Evolutionary conservation across 371 early-diverging fungal species (phyloP), one percentile per base, ranked within the genome.

Genomic region (Fennellomyces sp.): DNA sequence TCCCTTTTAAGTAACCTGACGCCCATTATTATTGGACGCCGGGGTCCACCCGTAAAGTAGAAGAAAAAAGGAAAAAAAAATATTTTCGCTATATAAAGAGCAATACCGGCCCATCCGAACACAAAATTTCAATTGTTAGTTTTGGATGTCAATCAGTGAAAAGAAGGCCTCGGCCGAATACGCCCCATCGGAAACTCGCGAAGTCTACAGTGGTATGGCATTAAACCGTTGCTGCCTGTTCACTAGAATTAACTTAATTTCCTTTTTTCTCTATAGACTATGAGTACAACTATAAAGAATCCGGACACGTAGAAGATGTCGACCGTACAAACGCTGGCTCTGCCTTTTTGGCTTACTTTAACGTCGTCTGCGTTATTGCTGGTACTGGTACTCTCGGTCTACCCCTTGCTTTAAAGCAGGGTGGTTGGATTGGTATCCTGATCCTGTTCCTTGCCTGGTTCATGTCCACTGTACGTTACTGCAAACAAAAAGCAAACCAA

Each of bases 381-480:
- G 94, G 94, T 28, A 88, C 90, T 11, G 95, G 95, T 21, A 85
- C 91, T 10, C 78, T 94, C 11, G 93, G 92, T 56, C 73, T 95
- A 6, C 92, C 94, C 6, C 87, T 82, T 59, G 89, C 93, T 7
- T 72, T 94, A 21, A 82, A 74, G 30, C 85, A 88, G 49, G 85
- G 89, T 35, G 94, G 94, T n/a, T 94, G 94, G 93, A 63, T 88
- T 25, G 91, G 90, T 38, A 55, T 92, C 2, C 30, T 85, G 15
- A 81, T 94, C 58, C 77, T 96, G n/a, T 70, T 87, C 15, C 74
- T 94, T 26, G 84, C 91, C 11, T 91, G 91, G 55, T 58, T 77
- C 15, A 89, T 93, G 67, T 87, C 92, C 35, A 69, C 87, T 36
- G 56, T 91, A 91, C 52, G 52, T 42, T 13, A n/a, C 29, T 31